Percentiles rank a stretch among this genome's conserved stretches.
Conservation (phyloP, 192 early-diverging fungal genomes). For the Linnemannia exigua region DNA sequence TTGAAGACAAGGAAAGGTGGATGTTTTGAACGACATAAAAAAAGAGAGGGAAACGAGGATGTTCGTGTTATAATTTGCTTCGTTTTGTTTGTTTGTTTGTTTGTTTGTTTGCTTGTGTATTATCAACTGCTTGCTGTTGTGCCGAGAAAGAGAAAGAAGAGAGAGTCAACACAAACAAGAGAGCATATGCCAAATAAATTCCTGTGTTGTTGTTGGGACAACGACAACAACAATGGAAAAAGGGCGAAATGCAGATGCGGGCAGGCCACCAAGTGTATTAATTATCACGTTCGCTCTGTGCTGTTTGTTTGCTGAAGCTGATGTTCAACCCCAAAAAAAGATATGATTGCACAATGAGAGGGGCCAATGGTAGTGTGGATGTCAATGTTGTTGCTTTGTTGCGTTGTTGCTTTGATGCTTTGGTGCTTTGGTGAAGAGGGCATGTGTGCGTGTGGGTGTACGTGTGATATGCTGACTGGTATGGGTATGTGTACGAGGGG, state of each 20-base stretch:
- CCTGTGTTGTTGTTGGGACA: constrained; percentile 10
- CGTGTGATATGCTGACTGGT: too few species aligned
- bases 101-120: constrained; percentile 7
- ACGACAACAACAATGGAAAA: background rate
- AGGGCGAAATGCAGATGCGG: background rate
- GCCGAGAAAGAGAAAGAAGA: background rate
- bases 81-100: background rate
- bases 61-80: background rate
- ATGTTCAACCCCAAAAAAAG: background rate
- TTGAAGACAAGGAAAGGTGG: background rate
- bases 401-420: too few species aligned
- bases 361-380: background rate
- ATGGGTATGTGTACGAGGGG: too few species aligned
- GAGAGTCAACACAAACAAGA: background rate
- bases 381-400: too few species aligned
- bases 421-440: too few species aligned
- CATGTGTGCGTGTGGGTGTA: too few species aligned
- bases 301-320: background rate
- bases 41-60: background rate
- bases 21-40: too few species aligned
- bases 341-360: background rate
- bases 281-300: background rate
- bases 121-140: too few species aligned
- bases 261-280: background rate
- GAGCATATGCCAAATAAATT: constrained; percentile 12